Evolutionary conservation across 176 grass and related monocot genomes (phyloP).

Genomic region (Oryza coarctata): DNA sequence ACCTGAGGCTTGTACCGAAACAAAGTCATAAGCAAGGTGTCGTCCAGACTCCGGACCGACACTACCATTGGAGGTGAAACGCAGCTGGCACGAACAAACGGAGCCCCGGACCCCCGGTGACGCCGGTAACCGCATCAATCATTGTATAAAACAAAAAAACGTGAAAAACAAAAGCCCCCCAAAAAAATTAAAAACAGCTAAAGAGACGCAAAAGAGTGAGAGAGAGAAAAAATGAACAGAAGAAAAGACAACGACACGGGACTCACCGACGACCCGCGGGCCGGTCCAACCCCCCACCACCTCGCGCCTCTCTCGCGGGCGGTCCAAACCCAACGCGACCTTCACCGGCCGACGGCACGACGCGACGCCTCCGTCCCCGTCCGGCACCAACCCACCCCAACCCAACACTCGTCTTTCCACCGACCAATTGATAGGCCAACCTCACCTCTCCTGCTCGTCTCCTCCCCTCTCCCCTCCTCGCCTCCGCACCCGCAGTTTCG

Average conservation of each 20-base stretch:
- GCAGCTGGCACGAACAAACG: not conserved
- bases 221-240: not conserved
- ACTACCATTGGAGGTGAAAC: not conserved
- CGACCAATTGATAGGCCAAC: slow-evolving; percentile 44
- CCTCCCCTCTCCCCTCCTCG: not conserved
- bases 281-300: not conserved
- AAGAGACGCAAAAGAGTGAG: not conserved
- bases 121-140: not conserved
- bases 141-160: not conserved
- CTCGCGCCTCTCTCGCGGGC: not conserved
- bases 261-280: not conserved
- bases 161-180: not conserved
- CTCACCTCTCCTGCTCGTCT: not conserved
- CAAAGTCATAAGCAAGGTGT: not conserved
- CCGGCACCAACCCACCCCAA: slow-evolving; percentile 44
- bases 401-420: slow-evolving; percentile 17
- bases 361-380: slow-evolving; percentile 38
- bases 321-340: not conserved
- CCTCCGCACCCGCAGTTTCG: slow-evolving; percentile 44
- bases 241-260: not conserved
- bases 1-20: not conserved
- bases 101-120: not conserved
- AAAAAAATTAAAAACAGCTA: not conserved
- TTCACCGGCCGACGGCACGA: not conserved
- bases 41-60: not conserved